phyloP scores from a whole-genome alignment of 352 stramenopile species.

The Pythium apleroticum region DNA sequence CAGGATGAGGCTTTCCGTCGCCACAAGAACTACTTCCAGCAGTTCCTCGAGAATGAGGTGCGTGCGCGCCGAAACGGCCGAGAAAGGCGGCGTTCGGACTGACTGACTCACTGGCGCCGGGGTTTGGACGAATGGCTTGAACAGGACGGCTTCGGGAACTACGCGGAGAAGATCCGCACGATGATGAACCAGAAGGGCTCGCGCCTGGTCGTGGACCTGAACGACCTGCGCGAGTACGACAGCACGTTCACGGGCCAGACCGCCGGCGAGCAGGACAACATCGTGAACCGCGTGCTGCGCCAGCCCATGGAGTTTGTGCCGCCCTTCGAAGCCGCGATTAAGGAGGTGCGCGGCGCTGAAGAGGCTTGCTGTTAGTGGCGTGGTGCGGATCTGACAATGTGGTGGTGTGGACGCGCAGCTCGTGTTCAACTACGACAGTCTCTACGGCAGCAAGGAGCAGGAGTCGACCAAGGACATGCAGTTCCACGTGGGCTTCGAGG shows the following conservation, averaged over 20 bases:
- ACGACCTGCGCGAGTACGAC: slow-evolving; percentile 91
- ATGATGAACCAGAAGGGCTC: slow-evolving; percentile 79
- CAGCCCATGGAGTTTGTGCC: slow-evolving; percentile 83
- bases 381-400: background rate
- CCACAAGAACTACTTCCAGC: slow-evolving; percentile 88
- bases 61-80: slow-evolving; percentile 9
- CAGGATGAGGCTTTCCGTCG: slow-evolving; percentile 84
- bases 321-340: slow-evolving; percentile 82
- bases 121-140: background rate
- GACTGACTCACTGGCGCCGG: background rate
- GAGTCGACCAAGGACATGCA: slow-evolving; percentile 70
- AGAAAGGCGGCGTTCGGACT: background rate
- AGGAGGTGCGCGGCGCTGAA: slow-evolving; percentile 35
- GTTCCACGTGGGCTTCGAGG: slow-evolving; percentile 91
- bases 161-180: slow-evolving; percentile 73
- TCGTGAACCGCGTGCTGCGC: slow-evolving; percentile 72
- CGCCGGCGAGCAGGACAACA: slow-evolving; percentile 65
- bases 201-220: slow-evolving; percentile 87
- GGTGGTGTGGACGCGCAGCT: slow-evolving; percentile 20
- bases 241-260: slow-evolving; percentile 69
- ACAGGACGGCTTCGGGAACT: slow-evolving; percentile 74
- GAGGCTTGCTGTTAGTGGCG: background rate
- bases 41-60: slow-evolving; percentile 80
- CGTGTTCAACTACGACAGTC: slow-evolving; percentile 80
- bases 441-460: slow-evolving; percentile 77